Conservation (phyloP, 768 basidiomycete species). For the Sporobolomyces pararoseus region DNA sequence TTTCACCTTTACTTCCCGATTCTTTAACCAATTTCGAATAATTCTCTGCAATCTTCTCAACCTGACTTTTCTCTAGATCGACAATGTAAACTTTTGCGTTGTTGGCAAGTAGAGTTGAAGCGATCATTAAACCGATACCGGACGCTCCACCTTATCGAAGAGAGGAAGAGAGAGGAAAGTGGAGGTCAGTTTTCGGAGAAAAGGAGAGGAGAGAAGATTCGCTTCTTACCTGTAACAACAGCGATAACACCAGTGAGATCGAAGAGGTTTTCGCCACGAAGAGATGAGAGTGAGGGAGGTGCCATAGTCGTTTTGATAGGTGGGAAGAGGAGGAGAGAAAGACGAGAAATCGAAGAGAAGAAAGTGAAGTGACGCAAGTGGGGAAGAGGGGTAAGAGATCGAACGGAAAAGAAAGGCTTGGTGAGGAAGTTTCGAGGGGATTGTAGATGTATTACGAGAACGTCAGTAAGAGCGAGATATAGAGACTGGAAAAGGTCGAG, state of each 20-base stretch:
- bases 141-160: constrained; percentile 43
- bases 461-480: too few species aligned
- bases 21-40: constrained; percentile 42
- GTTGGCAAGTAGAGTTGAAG: constrained; percentile 55
- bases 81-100: constrained; percentile 57
- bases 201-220: background rate
- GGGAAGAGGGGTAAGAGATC: background rate
- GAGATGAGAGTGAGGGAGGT: constrained; percentile 45
- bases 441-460: too few species aligned
- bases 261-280: constrained; percentile 52
- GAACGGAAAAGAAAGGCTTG: background rate
- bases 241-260: constrained; percentile 55
- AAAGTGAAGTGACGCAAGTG: background rate
- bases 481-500: too few species aligned
- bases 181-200: too few species aligned
- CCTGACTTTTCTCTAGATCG: constrained; percentile 52
- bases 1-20: constrained; percentile 47
- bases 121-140: constrained; percentile 58
- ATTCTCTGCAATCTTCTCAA: constrained; percentile 49
- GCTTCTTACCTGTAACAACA: constrained; percentile 53
- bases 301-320: background rate
- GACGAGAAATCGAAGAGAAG: background rate
- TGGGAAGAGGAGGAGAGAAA: background rate
- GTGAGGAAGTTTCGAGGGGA: background rate
- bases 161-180: constrained; percentile 39